Base-by-base conservation (phyloP, 1,284 basidiomycete species). In the Heterobasidion parviporum region DNA sequence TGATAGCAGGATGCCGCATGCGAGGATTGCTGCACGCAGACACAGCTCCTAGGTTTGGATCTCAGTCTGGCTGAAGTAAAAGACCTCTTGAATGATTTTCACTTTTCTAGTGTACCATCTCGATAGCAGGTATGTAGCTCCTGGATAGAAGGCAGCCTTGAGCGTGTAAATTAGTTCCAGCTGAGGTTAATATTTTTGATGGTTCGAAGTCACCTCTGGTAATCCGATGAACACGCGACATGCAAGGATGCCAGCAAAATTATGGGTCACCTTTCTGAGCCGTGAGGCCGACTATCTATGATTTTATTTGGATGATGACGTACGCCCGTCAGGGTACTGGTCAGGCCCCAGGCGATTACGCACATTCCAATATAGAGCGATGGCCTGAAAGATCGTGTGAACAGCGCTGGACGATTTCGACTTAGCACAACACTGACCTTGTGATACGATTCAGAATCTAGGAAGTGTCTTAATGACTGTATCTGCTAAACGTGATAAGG, bases 11-110 rank as follows among this genome's bases (percentile, higher is more conserved):
- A 83, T 64, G 15, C 87, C 87, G 7, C 76, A 75, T 66, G 83
- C 89, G 2, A 92, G 74, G 55, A 89, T 76, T 0, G 86, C 83
- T 51, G 83, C 80, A 43, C 89, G 80, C 56, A 89, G 78, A 0
- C 82, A 82, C 6, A 87, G 69, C 68, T 87, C 83, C 82, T 84
- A 45, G 46, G 49, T 46, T 8, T 32, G 41, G 8, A 26, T 56
- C 35, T 34, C 12, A 7, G 18, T 26, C 34, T 44, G 15, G n/a
- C 14, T 50, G 12, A 36, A 26, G 26, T 16, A 34, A 34, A 50
- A 26, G 33, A 14, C 18, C 26, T 15, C 43, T 16, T 38, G 44
- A 18, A 14, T 38, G 36, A 6, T 52, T 26, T 51, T 8, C 35
- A 79, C 82, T 73, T 79, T 83, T 57, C 79, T 79, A 1, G 82